Evolutionary conservation across 2,329 filamentous ascomycete species (phyloP), one percentile per base, ranked within the genome.

Genomic region (Zasmidium cellare): DNA sequence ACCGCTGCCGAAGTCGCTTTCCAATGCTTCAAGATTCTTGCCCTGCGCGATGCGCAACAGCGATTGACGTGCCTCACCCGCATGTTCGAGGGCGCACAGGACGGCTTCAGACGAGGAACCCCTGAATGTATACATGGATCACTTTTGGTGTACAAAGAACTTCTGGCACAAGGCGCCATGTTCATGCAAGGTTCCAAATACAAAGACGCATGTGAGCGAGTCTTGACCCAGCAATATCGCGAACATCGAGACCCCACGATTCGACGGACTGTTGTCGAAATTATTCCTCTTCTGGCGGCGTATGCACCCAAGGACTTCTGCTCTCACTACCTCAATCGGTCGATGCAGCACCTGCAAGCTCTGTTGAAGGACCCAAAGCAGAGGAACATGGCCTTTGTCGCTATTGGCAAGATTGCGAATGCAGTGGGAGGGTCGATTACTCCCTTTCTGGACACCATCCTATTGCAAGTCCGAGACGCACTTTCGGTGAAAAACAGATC

Each of bases 281-380:
- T 97, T 56, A 96, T 99, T 53, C 94, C 94, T 0, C 90, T 96
- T 58, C 83, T 99, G 22, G 94, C 96, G 44, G 91, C 89, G 68
- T 99, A 99, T 70, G 90, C 92, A 0, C 94, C 96, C 0, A 84
- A 89, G 45, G 92, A 97, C 60, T 99, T 99, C 72, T 90, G 90
- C 56, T 85, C 88, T 62, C 86, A 85, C 25, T 96, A 96, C 74
- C 82, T 99, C 2, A 92, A 97, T 74, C 90, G 92, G 69, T 97
- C 96, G 76, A 99, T 99, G 94, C 85, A 96, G 16, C 96, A 97
- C 71, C 83, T 99, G 3, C 93, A 96, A 59, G 87, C 90, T 28
- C 92, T 97, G 79, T 82, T 99, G 35, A 96, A 97, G 77, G 92
- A 93, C 71, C 91, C 96, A 62, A 96, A 94, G 75, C 92, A 97